Percentiles rank a stretch among this genome's conserved stretches.
These are phyloP conservation scores for Setomelanomma holmii DNA, from an alignment of 2,329 filamentous ascomycete genomes.

Conservation along the genomic window DNA sequence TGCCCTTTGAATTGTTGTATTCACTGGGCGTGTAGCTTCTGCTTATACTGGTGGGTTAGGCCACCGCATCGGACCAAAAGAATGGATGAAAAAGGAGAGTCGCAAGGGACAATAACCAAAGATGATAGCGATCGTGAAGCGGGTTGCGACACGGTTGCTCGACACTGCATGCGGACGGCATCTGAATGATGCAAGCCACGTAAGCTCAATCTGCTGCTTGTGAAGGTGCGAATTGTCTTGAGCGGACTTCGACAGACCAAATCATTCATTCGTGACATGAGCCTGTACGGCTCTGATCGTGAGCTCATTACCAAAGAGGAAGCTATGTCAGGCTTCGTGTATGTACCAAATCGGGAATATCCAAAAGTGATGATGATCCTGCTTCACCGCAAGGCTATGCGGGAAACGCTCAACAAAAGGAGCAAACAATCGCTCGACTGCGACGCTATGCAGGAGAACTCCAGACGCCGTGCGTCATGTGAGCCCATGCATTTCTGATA, in stretches of 20 bases:
- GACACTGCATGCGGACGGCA: not conserved
- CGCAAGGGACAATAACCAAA: not conserved
- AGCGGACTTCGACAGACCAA: constrained; percentile 1
- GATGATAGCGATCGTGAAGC: not conserved
- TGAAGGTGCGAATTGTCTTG: not conserved
- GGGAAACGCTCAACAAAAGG: constrained; percentile 16
- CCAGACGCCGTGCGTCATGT: constrained; percentile 6
- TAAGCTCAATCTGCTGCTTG: not conserved
- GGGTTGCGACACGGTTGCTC: not conserved
- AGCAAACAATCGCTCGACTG: constrained; percentile 26
- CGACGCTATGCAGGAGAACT: constrained; percentile 25
- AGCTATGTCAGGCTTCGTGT: not conserved
- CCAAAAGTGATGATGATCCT: constrained; percentile 6
- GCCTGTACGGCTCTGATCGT: constrained; percentile 21
- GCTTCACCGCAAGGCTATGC: not conserved
- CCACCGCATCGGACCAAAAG: not conserved
- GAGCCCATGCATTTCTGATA: constrained; percentile 21
- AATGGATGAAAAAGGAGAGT: not conserved
- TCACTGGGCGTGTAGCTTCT: too few species aligned
- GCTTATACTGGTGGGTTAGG: too few species aligned
- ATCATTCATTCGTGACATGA: constrained; percentile 8
- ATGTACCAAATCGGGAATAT: constrained; percentile 11
- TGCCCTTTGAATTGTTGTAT: too few species aligned
- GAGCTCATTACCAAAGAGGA: constrained; percentile 10
- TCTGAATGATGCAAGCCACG: not conserved